Evolutionary conservation across 768 basidiomycete genomes (phyloP).

Genomic region (Butyriboletus loyo): DNA sequence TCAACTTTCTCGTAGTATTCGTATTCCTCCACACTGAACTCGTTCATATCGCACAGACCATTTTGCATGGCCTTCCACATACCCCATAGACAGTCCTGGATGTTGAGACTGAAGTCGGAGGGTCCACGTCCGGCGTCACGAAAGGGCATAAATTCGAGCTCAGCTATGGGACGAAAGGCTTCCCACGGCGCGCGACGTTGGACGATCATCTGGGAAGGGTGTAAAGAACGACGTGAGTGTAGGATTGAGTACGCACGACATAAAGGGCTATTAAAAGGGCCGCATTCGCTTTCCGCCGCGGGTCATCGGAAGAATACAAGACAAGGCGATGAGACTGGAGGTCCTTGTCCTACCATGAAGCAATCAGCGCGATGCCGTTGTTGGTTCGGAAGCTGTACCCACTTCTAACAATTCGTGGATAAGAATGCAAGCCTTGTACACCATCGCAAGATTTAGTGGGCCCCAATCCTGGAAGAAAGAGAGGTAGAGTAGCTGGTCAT

Average conservation of each 20-base stretch:
- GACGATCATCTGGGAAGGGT: slow-evolving; percentile 76
- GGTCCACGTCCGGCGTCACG: slow-evolving; percentile 92
- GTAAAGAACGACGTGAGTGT: slow-evolving; percentile 15
- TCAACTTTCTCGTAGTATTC: slow-evolving; percentile 95
- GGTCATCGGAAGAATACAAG: slow-evolving; percentile 84
- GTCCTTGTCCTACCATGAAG: slow-evolving; percentile 60
- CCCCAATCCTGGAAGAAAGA: slow-evolving; percentile 97
- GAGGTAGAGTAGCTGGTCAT: slow-evolving; percentile 88
- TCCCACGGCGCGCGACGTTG: slow-evolving; percentile 88
- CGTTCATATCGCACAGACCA: slow-evolving; percentile 89
- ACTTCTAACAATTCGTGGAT: slow-evolving; percentile 89
- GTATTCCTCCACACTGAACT: slow-evolving; percentile 91
- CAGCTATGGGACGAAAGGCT: slow-evolving; percentile 90
- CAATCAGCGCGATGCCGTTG: slow-evolving; percentile 23
- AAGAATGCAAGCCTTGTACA: slow-evolving; percentile 88
- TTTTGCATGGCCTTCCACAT: slow-evolving; percentile 91
- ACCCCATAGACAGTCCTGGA: slow-evolving; percentile 90
- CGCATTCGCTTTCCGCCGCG: slow-evolving; percentile 88
- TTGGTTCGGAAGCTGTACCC: slow-evolving; percentile 18
- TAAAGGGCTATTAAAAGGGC: slow-evolving; percentile 93
- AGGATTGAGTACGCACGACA: slow-evolving; percentile 55
- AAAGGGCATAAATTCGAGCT: slow-evolving; percentile 92
- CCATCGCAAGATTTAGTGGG: slow-evolving; percentile 88
- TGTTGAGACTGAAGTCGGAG: slow-evolving; percentile 89
- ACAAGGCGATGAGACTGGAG: slow-evolving; percentile 73